Evolutionary conservation across 1,139 yeast species (phyloP).

Genomic region (Suhomyces choctaworum): DNA sequence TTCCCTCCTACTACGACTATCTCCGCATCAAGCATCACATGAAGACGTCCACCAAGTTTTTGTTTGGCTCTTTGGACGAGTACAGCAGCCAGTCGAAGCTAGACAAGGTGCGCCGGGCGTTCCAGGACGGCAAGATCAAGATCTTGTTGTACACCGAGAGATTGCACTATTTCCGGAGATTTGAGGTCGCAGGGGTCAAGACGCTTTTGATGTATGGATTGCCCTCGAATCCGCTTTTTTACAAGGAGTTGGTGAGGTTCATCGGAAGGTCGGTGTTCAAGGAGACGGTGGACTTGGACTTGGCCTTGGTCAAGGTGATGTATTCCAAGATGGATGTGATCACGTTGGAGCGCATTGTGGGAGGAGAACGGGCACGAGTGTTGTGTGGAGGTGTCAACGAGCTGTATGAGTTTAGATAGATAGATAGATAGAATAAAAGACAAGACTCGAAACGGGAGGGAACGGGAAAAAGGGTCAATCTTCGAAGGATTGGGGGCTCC

Average conservation of each 20-base stretch:
- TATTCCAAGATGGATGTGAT: conserved; percentile 83
- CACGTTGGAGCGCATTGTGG: conserved; percentile 80
- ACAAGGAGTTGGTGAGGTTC: conserved; percentile 66
- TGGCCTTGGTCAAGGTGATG: conserved; percentile 63
- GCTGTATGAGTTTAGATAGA: conserved; percentile 63
- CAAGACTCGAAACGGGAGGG: too few relatives aligned
- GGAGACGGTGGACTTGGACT: conserved; percentile 55
- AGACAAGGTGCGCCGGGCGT: conserved; percentile 69
- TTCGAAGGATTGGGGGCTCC: too few relatives aligned
- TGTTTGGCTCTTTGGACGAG: conserved; percentile 75
- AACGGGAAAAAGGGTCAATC: too few relatives aligned
- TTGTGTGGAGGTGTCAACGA: conserved; percentile 72
- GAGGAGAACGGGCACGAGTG: conserved; percentile 70
- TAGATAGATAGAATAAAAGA: neutral
- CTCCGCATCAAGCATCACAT: conserved; percentile 73
- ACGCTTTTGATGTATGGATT: conserved; percentile 78
- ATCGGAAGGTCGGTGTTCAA: conserved; percentile 51
- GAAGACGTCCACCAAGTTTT: conserved; percentile 59
- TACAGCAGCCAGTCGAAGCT: conserved; percentile 72
- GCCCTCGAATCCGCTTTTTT: conserved; percentile 84
- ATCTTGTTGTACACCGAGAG: conserved; percentile 87
- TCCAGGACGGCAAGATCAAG: conserved; percentile 64
- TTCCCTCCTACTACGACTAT: conserved; percentile 88
- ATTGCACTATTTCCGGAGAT: conserved; percentile 87
- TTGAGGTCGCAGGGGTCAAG: conserved; percentile 83